Evolutionary conservation across 2,329 filamentous ascomycete species (phyloP).

Genomic region (Zymoseptoria passerinii): DNA sequence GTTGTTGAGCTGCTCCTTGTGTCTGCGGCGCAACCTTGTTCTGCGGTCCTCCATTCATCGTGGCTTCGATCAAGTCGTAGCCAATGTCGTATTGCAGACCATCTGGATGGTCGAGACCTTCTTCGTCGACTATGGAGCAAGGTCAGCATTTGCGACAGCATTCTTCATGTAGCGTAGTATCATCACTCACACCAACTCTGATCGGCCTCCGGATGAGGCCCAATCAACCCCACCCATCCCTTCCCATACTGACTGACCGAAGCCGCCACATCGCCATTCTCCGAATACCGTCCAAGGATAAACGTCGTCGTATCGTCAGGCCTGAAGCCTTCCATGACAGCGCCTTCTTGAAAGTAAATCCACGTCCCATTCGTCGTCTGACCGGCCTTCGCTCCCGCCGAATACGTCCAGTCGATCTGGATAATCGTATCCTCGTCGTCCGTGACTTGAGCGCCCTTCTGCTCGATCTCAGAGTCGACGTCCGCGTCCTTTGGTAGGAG

Average conservation of each 20-base stretch:
- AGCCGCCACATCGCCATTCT: conserved; percentile 14
- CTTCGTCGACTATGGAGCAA: conserved; percentile 2
- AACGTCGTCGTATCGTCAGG: conserved; percentile 4
- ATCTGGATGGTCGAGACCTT: conserved; percentile 8
- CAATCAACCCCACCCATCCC: conserved; percentile 17
- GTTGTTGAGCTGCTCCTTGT: background rate
- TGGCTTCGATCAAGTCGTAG: conserved; percentile 11
- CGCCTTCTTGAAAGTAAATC: conserved; percentile 20
- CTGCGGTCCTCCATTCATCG: conserved; percentile 2
- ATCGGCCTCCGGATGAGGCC: conserved; percentile 18
- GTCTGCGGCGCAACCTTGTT: background rate
- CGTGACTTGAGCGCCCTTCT: conserved; percentile 9
- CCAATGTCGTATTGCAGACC: conserved; percentile 14
- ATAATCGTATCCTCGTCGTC: conserved; percentile 15
- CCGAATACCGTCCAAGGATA: conserved; percentile 17
- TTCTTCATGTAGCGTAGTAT: background rate
- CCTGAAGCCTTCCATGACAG: conserved; percentile 5
- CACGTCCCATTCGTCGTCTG: conserved; percentile 11
- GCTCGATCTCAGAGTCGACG: conserved; percentile 7
- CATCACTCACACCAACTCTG: conserved; percentile 17
- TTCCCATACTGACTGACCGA: conserved; percentile 12
- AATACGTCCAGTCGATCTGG: conserved; percentile 18
- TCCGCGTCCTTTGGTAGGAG: conserved; percentile 11
- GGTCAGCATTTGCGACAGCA: conserved; percentile 1
- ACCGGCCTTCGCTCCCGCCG: conserved; percentile 7